phyloP scores from a whole-genome alignment of 2,329 filamentous ascomycete species.

The Beauveria sp. region DNA sequence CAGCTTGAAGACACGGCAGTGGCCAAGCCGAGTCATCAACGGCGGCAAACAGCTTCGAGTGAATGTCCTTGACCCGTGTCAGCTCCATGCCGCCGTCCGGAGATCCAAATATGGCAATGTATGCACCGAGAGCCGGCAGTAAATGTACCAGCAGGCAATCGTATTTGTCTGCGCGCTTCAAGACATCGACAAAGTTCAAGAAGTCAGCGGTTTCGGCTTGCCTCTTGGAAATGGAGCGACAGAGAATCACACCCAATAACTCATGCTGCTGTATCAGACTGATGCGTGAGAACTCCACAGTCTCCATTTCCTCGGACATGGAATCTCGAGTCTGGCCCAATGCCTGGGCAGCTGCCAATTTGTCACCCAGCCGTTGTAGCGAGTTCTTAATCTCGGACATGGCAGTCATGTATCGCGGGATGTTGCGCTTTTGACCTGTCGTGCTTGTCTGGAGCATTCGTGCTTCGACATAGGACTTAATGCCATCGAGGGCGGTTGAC shows the following conservation, averaged over 20 bases:
- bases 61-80: slow-evolving; percentile 61
- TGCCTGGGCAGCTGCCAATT: slow-evolving; percentile 65
- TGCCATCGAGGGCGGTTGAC: slow-evolving; percentile 23
- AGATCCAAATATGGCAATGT: slow-evolving; percentile 71
- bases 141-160: slow-evolving; percentile 71
- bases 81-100: slow-evolving; percentile 63
- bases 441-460: slow-evolving; percentile 25
- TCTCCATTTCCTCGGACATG: slow-evolving; percentile 61
- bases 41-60: slow-evolving; percentile 58
- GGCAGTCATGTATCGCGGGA: slow-evolving; percentile 65
- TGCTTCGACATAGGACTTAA: slow-evolving; percentile 28
- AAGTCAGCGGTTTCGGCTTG: slow-evolving; percentile 68
- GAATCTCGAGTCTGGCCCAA: slow-evolving; percentile 55
- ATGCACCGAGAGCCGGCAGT: slow-evolving; percentile 69
- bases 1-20: slow-evolving; percentile 68
- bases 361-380: slow-evolving; percentile 69
- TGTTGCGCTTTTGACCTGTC: slow-evolving; percentile 50
- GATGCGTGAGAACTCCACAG: slow-evolving; percentile 69
- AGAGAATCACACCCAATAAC: slow-evolving; percentile 71
- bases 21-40: slow-evolving; percentile 64
- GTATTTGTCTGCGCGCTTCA: slow-evolving; percentile 69
- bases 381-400: slow-evolving; percentile 72
- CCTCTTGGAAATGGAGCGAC: slow-evolving; percentile 68
- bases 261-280: slow-evolving; percentile 89
- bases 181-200: slow-evolving; percentile 56